Base-by-base conservation (phyloP, 1,139 yeast species). In the Candida dubliniensis region DNA sequence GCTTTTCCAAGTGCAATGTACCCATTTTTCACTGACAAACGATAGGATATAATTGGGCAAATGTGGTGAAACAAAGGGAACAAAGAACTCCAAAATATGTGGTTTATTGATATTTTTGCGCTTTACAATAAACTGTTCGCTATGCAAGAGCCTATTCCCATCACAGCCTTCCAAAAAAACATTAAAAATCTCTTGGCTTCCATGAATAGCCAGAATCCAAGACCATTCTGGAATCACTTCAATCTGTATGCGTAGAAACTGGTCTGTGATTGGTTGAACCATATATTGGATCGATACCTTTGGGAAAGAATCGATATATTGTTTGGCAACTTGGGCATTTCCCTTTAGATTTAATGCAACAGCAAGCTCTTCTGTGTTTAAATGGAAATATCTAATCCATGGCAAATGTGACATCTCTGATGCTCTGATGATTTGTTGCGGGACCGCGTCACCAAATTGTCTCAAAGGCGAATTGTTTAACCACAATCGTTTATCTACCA, bases 401-500 rank as follows among this genome's bases (percentile, higher is more conserved):
- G 96, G 96, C 47, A 89, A 68, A 52, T 84, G 84, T 0, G 96
- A 85, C 24, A 83, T 77, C 60, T 95, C 99, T 0, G 90, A 81
- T 36, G 85, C 83, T 47, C 76, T 74, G 6, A 93, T 76, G 4
- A 91, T 76, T 40, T 85, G 95, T 0, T 54, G 51, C 0, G 96
- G 95, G 29, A 84, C 87, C 13, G 64, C 59, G 0, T 77, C 72
- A 1, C 69, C 74, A 59, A 88, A 90, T 58, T 93, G 99, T 49
- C 97, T 71, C 47, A 95, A 77, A 0, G 99, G 97, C 0, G 96
- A 80, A 51, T 81, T 85, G 0, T 93, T 81, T 11, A 81, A 58
- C 99, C 99, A 95, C 69, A 88, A 74, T 45, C 96, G 69, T 46
- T 73, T 77, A 46, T 87, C 96, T 13, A 88, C 85, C 82, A 87